Evolutionary conservation across 2,329 filamentous ascomycete genomes (phyloP), one percentile per base, ranked within the genome.

Genomic region (Fusarium sarcochroum): DNA sequence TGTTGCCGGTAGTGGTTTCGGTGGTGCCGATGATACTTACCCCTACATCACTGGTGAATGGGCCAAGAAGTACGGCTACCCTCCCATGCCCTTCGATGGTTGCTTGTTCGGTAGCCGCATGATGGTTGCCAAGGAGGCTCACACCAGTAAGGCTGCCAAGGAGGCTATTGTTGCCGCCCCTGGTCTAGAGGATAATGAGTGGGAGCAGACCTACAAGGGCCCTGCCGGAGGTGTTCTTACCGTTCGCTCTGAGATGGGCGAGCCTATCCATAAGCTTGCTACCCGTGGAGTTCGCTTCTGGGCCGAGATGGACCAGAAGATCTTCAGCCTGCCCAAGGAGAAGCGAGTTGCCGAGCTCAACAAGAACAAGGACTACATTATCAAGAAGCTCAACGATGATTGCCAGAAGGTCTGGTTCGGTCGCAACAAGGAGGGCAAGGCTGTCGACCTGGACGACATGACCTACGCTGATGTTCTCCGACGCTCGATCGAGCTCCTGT

Each of bases 291-390:
- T 99, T 47, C 85, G 89, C 55, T 97, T 99, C 85, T 99, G 96
- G 96, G 91, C 94, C 49, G 97, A 99, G 83, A 97, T 99, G 94
- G 96, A 99, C 77, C 89, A 97, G 80, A 98, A 97, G 83, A 98
- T 99, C 76, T 99, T 99, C 85, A 92, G 90, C 77, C 84, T 99
- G 48, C 94, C 97, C 81, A 98, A 97, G 84, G 93, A 95, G 76
- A 97, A 98, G 86, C 91, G 94, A 41, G 85, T 97, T 21, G 87
- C 91, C 3, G 94, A 96, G 81, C 86, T 98, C 41, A 93, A 93
- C 84, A 97, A 96, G 83, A 91, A 92, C 77, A 91, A 93, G 52
- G 90, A 93, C 48, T 91, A 97, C 82, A 97, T 97, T 79, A 97
- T 98, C 82, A 91, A 94, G 85, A 96, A 95, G 80, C 89, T 98